Evolutionary conservation across 2,329 filamentous ascomycete species (phyloP).

Genomic region (Colletotrichum zoysiae): DNA sequence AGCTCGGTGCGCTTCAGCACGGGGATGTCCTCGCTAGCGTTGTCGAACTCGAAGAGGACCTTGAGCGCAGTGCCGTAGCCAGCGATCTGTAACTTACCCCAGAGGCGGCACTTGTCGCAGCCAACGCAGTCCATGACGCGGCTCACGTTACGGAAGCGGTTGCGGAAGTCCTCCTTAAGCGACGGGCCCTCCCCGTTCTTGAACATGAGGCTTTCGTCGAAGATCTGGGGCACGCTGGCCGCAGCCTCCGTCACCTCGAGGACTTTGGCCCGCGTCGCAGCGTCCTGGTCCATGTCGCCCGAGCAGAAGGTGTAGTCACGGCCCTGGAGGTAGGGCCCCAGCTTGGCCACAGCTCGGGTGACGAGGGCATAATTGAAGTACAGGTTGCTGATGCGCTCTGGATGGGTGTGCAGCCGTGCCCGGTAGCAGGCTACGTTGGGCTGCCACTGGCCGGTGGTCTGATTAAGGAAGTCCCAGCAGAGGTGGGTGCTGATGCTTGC

Average conservation of each 20-base stretch:
- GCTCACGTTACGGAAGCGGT: conserved; percentile 96
- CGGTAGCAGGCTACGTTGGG: conserved; percentile 93
- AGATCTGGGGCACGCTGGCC: conserved; percentile 80
- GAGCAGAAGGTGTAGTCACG: conserved; percentile 89
- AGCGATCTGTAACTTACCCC: conserved; percentile 96
- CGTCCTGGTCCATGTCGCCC: conserved; percentile 84
- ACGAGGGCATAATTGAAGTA: conserved; percentile 99
- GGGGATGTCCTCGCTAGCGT: conserved; percentile 72
- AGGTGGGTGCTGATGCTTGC: conserved; percentile 96
- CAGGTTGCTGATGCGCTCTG: conserved; percentile 94
- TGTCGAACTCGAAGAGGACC: conserved; percentile 93
- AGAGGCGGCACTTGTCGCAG: conserved; percentile 97
- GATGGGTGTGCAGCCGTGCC: conserved; percentile 83
- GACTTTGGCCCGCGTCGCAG: conserved; percentile 83
- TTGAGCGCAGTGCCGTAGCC: conserved; percentile 96
- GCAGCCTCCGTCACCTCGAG: conserved; percentile 79
- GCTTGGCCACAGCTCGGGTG: conserved; percentile 89
- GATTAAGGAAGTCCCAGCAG: conserved; percentile 96
- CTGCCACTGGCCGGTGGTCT: conserved; percentile 92
- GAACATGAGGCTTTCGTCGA: conserved; percentile 97
- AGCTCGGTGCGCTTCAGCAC: conserved; percentile 88
- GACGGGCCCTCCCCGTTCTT: conserved; percentile 79
- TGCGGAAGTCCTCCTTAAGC: conserved; percentile 96
- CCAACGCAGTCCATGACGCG: conserved; percentile 98
- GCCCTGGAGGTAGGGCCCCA: conserved; percentile 80